Evolutionary conservation across 1,284 basidiomycete species (phyloP), one percentile per base, ranked within the genome.

Genomic region (Leucoagaricus sp.): DNA sequence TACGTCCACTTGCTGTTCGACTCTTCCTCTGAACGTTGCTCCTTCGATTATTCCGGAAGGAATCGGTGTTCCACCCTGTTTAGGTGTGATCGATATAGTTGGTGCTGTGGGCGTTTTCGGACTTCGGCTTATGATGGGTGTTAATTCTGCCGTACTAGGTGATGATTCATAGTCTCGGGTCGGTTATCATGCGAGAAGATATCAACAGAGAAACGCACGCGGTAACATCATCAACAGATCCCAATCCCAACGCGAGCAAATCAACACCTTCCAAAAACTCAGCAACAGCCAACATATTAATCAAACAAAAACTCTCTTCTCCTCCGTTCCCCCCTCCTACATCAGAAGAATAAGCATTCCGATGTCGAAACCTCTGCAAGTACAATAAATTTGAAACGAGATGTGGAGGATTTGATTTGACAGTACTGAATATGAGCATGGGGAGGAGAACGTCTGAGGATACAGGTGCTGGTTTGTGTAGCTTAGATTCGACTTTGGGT

Each of bases 251-350:
- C 4, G 86, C 89, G 7, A 81, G 85, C 51, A 96, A 77, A 70
- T 96, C 93, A 23, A 97, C 93, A 65, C 94, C 92, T 73, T 96
- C 93, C 40, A 98, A 75, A 69, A 97, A 98, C 66, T 96, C 94
- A 2, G 93, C 91, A 1, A 95, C 94, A 5, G 96, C 96, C 74
- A 96, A 87, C 29, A 96, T 77, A 70, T 97, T 98, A 68, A 97
- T 91, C 28, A 96, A 80, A 61, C 94, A 97, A 68, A 96, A 98
- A 53, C 85, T 87, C 62, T 93, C 91, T 67, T 97, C 94, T 1
- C 94, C 94, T 3, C 87, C 40, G 17, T 41, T 23, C n/a, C 23
- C 23, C 45, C 45, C n/a, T 26, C 26, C 4, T 46, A 26, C 23
- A 28, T 26, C 7, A 50, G 23, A 26, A 8, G 34, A 40, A 21